These are phyloP conservation scores for Haplosporangium gracile DNA, from an alignment of 192 early-diverging fungal species.

Conservation along the genomic window DNA sequence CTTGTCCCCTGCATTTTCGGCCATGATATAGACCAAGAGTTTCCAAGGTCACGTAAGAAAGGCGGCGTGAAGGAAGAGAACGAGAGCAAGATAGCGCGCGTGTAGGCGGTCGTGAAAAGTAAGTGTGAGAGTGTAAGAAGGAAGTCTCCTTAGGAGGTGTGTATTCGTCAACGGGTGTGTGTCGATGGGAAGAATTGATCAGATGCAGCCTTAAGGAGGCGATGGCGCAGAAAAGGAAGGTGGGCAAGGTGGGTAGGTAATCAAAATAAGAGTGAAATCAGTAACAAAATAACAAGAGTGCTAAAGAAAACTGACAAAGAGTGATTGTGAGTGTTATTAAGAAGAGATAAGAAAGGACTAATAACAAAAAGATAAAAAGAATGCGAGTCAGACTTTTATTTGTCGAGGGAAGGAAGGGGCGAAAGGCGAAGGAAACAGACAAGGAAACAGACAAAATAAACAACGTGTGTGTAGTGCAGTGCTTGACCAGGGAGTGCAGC, in stretches of 20 bases:
- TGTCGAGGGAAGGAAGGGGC: background rate
- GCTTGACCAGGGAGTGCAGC: background rate
- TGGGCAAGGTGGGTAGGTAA: background rate
- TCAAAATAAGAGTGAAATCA: background rate
- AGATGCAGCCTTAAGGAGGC: background rate
- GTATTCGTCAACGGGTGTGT: background rate
- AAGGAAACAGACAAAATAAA: background rate
- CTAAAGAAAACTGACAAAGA: no score
- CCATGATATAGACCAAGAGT: background rate
- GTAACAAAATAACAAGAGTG: background rate
- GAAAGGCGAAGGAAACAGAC: background rate
- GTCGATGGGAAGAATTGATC: background rate
- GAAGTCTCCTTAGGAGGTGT: background rate
- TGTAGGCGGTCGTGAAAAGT: background rate
- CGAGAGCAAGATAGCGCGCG: background rate
- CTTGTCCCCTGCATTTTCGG: constrained; percentile 1
- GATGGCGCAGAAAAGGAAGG: background rate
- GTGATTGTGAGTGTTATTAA: background rate
- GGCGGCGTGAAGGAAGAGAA: background rate
- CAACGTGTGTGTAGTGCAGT: background rate
- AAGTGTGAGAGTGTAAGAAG: background rate
- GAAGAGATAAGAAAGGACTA: background rate
- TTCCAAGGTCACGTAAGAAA: background rate
- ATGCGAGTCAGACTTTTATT: background rate
- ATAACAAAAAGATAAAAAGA: background rate